Evolutionary conservation across 202 grass and related monocot species (phyloP).

Genomic region (Setaria viridis): DNA sequence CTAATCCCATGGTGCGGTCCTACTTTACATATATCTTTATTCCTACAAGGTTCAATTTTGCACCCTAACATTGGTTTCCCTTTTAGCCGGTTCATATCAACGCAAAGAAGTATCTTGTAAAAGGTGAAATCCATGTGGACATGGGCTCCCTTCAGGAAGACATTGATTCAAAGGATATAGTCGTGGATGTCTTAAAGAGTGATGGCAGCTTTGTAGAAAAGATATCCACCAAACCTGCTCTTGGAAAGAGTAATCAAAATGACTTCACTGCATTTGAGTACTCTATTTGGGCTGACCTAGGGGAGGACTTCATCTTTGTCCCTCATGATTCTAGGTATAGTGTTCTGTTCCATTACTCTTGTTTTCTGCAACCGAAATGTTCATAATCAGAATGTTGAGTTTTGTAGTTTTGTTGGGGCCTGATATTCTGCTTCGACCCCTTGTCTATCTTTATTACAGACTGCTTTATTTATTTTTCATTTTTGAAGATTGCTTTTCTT

Average conservation of each 20-base stretch:
- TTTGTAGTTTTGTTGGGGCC: conserved; percentile 21
- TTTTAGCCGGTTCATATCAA: conserved; percentile 76
- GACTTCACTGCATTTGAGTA: conserved; percentile 69
- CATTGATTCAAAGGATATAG: conserved; percentile 72
- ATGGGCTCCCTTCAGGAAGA: conserved; percentile 52
- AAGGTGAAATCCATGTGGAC: conserved; percentile 85
- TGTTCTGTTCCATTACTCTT: conserved; percentile 23
- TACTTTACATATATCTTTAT: conserved; percentile 23
- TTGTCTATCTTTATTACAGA: conserved; percentile 17
- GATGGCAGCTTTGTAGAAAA: conserved; percentile 58
- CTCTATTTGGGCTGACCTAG: conserved; percentile 84
- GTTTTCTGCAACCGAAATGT: neutral
- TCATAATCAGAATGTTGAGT: neutral
- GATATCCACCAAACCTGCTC: conserved; percentile 59
- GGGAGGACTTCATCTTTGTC: conserved; percentile 77
- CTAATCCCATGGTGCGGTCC: conserved; percentile 56
- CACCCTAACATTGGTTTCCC: conserved; percentile 31
- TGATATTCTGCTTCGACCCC: conserved; percentile 23
- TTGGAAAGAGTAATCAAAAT: conserved; percentile 62
- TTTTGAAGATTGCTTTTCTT: conserved; percentile 14
- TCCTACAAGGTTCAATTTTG: conserved; percentile 28
- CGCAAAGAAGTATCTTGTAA: conserved; percentile 93
- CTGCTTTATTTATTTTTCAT: conserved; percentile 9
- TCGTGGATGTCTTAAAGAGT: conserved; percentile 71
- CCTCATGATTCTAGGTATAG: conserved; percentile 82